Conservation (phyloP, 257 asterid genomes). For the Ligustrum vulgare region DNA sequence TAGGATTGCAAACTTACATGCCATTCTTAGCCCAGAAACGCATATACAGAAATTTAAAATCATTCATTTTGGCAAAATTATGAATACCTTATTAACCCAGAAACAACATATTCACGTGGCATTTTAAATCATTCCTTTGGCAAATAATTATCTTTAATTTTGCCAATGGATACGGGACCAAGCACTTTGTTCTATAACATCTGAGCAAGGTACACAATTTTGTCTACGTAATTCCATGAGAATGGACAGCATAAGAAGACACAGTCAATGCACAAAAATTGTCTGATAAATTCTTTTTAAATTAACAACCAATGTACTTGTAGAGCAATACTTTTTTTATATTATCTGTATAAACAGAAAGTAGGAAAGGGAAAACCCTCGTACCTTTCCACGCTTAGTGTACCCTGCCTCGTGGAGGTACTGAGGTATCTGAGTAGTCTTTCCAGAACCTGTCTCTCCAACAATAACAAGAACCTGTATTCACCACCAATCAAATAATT, state of each 20-base stretch:
- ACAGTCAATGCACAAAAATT: background rate
- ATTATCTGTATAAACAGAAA: slow-evolving; percentile 8
- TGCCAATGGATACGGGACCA: slow-evolving; percentile 1
- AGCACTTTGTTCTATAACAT: background rate
- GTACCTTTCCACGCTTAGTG: slow-evolving; percentile 74
- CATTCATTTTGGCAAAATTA: background rate
- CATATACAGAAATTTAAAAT: background rate
- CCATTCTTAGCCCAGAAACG: background rate
- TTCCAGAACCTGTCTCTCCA: slow-evolving; percentile 97
- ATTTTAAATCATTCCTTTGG: slow-evolving; percentile 1
- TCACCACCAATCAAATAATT: slow-evolving; percentile 17
- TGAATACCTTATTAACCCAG: slow-evolving; percentile 3
- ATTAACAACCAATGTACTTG: slow-evolving; percentile 15
- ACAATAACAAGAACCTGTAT: slow-evolving; percentile 87
- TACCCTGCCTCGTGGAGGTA: slow-evolving; percentile 95
- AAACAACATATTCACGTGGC: background rate
- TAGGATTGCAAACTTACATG: background rate
- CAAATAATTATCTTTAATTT: slow-evolving; percentile 7
- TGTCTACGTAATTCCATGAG: slow-evolving; percentile 15
- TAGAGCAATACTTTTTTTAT: background rate
- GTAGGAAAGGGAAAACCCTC: background rate
- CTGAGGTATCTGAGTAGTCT: slow-evolving; percentile 95
- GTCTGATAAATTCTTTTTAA: background rate
- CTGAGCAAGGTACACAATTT: background rate
- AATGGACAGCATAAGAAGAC: background rate